Base-by-base conservation (phyloP, 2,329 filamentous ascomycete species). In the Myriosclerotinia scirpicola region DNA sequence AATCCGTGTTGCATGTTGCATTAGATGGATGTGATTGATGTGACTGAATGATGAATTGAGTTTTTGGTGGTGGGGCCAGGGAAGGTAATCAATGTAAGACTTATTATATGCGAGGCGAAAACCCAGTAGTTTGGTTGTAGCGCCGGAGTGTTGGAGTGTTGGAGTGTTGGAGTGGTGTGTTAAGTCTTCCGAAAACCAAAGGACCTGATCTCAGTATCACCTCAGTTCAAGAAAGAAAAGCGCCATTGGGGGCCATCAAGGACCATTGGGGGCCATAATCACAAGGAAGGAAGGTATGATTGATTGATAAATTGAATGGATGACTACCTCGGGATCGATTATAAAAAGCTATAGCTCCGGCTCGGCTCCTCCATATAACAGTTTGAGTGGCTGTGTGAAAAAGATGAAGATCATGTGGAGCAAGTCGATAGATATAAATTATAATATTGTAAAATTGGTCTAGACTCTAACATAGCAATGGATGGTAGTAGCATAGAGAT, bases 111-210 rank as follows among this genome's bases (percentile, higher is more conserved):
- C 30, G 14, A 60, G n/a, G 58, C 12, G 44, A 60, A 17, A 50
- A 50, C 56, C 56, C 56, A 22, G 20, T 42, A 50, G 56, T 38
- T 38, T 60, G 56, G 56, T 60, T 60, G 30, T 48, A 60, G 56
- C 56, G 44, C 56, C 44, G 20, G 46, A 48, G 26, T 26, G 26
- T 48, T 48, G 46, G 46, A 48, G 26, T 2, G 26, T 48, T 9
- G 44, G 44, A 44, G n/a, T 26, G 14, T 59, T 30, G 26, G 20
- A 26, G 40, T 55, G 54, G 26, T 48, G 20, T 44, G 7, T 30
- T 44, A 34, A 58, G 22, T 58, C 55, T 56, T 42, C 22, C 22
- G 54, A 40, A 40, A 42, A 15, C n/a, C 36, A 40, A 44, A 34
- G 40, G 26, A 14, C 26, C 26, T 44, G 22, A 44, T 20, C 42